A percentile compares a stretch with the other conserved stretches of the same genome.
These are phyloP conservation scores for Moesziomyces antarcticus DNA, from an alignment of 1,284 basidiomycete genomes.

Conservation along the genomic window DNA sequence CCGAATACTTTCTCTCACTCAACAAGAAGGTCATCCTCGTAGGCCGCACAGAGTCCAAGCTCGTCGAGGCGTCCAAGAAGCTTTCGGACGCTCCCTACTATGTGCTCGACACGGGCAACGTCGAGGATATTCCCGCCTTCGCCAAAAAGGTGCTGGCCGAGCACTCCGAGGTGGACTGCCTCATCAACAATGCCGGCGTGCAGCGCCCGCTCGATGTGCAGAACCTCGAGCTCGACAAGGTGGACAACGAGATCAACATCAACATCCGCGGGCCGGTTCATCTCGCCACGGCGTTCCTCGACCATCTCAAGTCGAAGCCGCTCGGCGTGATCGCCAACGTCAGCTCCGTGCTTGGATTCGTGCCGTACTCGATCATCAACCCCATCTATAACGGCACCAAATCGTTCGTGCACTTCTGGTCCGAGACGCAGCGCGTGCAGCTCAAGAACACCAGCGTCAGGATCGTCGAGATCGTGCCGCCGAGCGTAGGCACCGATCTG, in stretches of 20 bases:
- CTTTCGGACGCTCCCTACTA: conserved; percentile 66
- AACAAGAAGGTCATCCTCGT: conserved; percentile 69
- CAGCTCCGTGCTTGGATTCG: conserved; percentile 57
- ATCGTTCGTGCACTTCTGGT: conserved; percentile 61
- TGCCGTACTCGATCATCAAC: conserved; percentile 55
- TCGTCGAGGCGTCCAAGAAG: conserved; percentile 63
- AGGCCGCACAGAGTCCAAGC: conserved; percentile 67
- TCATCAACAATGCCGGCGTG: conserved; percentile 70
- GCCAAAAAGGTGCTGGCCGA: conserved; percentile 64
- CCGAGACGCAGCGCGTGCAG: conserved; percentile 56
- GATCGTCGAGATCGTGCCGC: conserved; percentile 63
- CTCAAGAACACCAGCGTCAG: conserved; percentile 56
- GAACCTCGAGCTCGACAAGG: conserved; percentile 54
- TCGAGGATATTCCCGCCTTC: conserved; percentile 60
- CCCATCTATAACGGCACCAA: conserved; percentile 58
- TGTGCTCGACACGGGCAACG: conserved; percentile 67
- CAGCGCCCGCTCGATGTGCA: conserved; percentile 64
- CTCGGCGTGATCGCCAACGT: conserved; percentile 60
- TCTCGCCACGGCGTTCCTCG: conserved; percentile 56
- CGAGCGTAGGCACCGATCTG: conserved; percentile 58
- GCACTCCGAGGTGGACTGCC: conserved; percentile 69
- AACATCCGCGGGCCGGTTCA: conserved; percentile 63
- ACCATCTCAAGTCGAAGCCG: conserved; percentile 58
- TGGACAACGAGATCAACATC: conserved; percentile 60
- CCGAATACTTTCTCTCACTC: conserved; percentile 64